Base-by-base conservation (phyloP, 2,329 filamentous ascomycete species). In the Sarocladium kiliense region DNA sequence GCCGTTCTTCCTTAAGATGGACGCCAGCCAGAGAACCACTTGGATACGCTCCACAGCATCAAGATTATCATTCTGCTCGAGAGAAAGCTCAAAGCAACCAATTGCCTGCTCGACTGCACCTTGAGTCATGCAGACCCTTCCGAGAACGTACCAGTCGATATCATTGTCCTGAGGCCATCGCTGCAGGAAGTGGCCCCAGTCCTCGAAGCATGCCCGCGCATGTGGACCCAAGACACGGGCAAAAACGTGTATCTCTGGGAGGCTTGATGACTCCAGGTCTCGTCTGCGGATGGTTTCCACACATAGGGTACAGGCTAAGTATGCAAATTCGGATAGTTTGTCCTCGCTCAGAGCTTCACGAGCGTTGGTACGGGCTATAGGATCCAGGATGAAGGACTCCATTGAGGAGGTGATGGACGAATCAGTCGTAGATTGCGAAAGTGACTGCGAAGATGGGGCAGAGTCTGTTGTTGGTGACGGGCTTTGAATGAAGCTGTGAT, bases 111-210 rank as follows among this genome's bases (percentile, higher is more conserved):
- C 57, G 10, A 59, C 9, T 4, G 59, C 59, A 5, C 64, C 64
- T 27, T 65, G 63, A 7, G 59, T 62, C 63, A 65, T 65, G 50
- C 64, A 65, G 10, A 64, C 62, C 25, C 61, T 58, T 14, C 64
- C 71, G 30, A 71, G 60, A 16, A 74, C 65, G 45, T 73, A 69
- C 60, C 69, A 67, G 19, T 70, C 69, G n/a, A 72, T 61, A 32
- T 70, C 68, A 55, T 71, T 67, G 7, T 68, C 61, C 32, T 64
- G 64, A 14, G 56, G 37, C 10, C 26, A 25, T 11, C 51, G 42
- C 26, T 60, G 53, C 3, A 65, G 30, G 12, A 62, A 53, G 4
- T 55, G 25, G 0, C 61, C 60, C 62, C 63, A 64, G 37, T 65
- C 63, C 23, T 64, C 61, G 41, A 60, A 65, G 47, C 64, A 65